Evolutionary conservation across 2,329 filamentous ascomycete genomes (phyloP).

Genomic region (Paraphaeosphaeria sporulosa): DNA sequence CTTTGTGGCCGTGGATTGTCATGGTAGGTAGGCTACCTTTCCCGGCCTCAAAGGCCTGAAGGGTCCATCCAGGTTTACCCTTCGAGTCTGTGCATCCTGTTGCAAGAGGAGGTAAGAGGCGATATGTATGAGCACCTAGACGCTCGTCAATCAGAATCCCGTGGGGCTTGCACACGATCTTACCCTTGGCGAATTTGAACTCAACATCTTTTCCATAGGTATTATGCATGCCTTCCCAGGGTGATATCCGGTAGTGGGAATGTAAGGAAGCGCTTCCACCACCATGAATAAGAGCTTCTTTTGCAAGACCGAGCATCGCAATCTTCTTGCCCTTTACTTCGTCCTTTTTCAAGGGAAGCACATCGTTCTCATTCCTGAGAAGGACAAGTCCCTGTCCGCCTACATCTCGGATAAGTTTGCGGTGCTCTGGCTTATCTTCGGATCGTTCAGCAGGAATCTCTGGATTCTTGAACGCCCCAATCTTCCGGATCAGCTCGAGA

Average conservation of each 20-base stretch:
- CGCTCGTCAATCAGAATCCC: background rate
- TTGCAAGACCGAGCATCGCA: slow-evolving; percentile 74
- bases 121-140: slow-evolving; percentile 43
- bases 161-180: background rate
- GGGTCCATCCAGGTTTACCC: slow-evolving; percentile 43
- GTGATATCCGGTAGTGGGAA: slow-evolving; percentile 37
- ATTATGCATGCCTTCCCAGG: slow-evolving; percentile 34
- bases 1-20: slow-evolving; percentile 31
- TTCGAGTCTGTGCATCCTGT: slow-evolving; percentile 34
- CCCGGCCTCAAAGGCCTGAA: slow-evolving; percentile 37
- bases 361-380: slow-evolving; percentile 72
- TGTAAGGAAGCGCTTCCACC: slow-evolving; percentile 42
- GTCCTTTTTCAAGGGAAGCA: slow-evolving; percentile 70
- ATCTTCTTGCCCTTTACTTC: slow-evolving; percentile 63
- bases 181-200: slow-evolving; percentile 42
- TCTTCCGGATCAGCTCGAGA: slow-evolving; percentile 72
- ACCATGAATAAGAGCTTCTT: slow-evolving; percentile 50
- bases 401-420: slow-evolving; percentile 68
- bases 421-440: slow-evolving; percentile 68
- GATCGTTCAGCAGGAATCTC: slow-evolving; percentile 64
- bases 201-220: slow-evolving; percentile 39
- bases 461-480: slow-evolving; percentile 67
- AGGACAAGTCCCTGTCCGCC: slow-evolving; percentile 74
- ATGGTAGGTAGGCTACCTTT: slow-evolving; percentile 32
- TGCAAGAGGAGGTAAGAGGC: slow-evolving; percentile 40